Evolutionary conservation across 345 rosid species (phyloP), one percentile per base, ranked within the genome.

Genomic region (Salix koriyanagi): DNA sequence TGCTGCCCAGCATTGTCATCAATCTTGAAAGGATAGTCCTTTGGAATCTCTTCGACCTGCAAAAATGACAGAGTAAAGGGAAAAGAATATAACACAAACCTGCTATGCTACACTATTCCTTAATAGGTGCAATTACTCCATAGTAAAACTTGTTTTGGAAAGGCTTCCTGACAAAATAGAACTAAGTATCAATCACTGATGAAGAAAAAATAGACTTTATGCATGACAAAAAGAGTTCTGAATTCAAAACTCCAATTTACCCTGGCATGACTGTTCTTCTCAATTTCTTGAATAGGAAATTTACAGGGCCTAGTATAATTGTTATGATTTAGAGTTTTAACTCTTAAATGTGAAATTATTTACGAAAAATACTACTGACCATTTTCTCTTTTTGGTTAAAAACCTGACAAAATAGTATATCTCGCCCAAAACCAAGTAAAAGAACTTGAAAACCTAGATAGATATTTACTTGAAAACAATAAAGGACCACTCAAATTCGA

Each of bases 1-100:
- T 90, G 92, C 8, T 75, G 79, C 68, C 98, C 99, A 2, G 89
- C 87, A 60, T 80, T 83, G 68, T 96, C 98, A 75, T 91, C 94
- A 73, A 96, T 85, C 79, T 88, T 82, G 78, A 96, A 91, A 65
- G 98, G 97, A 77, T 90, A 91, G 15, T 87, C 92, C 80, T 71
- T 77, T 8, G 96, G 96, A 58, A 82, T 52, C 76, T 81, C 91
- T 76, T 87, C 93, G 70, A 83, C 84, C 99, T 93, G 68, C 68
- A 30, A 74, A 32, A 19, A 28, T 4, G 61, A 2, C 4, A 6
- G 12, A 25, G 15, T 34, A 58, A 34, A 80, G 37, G 15, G 9
- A 76, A 23, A 28, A 28, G 30, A 28, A 28, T 2, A 28, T 28
- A 28, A 28, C 30, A 28, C 30, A 28, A 28, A 28, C 30, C 30